Percentiles rank a stretch among this genome's conserved stretches.
Evolutionary conservation across 108 stramenopile genomes (phyloP).

Genomic region (Fragilariopsis cylindrus): DNA sequence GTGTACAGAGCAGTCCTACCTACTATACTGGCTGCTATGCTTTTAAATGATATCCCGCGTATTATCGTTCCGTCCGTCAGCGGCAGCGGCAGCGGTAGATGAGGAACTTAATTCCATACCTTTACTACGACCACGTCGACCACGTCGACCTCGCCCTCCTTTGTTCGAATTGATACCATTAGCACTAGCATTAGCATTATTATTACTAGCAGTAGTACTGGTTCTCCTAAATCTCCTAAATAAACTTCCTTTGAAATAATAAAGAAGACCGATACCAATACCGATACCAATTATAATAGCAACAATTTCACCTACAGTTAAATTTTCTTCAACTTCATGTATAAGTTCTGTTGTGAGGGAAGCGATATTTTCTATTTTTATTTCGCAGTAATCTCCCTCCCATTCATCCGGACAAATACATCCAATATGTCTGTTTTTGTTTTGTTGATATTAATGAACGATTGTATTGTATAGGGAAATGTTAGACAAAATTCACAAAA

Average conservation of each 20-base stretch:
- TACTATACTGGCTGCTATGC: no score
- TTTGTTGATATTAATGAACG: background rate
- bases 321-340: conserved; percentile 1
- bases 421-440: conserved; percentile 14
- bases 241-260: background rate
- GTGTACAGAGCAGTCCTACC: no score
- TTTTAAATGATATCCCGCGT: conserved; percentile 11
- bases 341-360: background rate
- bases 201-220: no score
- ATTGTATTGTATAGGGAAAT: background rate
- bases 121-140: background rate
- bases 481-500: background rate
- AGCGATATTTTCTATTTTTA: background rate
- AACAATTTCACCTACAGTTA: background rate
- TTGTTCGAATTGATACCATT: background rate
- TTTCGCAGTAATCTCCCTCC: conserved; percentile 31
- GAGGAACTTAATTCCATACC: background rate
- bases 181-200: no score
- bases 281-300: background rate
- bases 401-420: conserved; percentile 32
- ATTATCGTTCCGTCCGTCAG: background rate
- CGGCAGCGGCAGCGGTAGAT: no score
- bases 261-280: background rate
- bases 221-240: no score
- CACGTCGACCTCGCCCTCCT: background rate